Percentiles rank a stretch among this genome's conserved stretches.
phyloP scores from a whole-genome alignment of 2,329 filamentous ascomycete genomes.

The Pestalotiopsis sp. region DNA sequence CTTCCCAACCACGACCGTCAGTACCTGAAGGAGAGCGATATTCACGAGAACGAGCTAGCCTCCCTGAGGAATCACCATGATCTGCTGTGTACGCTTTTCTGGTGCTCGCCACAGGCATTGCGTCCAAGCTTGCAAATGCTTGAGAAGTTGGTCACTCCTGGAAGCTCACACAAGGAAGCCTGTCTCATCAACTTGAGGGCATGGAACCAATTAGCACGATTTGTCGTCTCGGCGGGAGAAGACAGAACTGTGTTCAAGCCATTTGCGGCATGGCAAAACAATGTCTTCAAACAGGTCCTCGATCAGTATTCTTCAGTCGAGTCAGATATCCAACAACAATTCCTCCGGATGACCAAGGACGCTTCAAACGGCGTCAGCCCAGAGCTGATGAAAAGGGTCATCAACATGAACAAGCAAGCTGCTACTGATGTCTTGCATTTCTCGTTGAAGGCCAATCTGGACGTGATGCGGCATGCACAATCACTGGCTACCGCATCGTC shows the following conservation, averaged over 20 bases:
- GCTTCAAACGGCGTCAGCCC: conserved; percentile 37
- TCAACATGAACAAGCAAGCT: conserved; percentile 54
- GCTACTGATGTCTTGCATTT: conserved; percentile 55
- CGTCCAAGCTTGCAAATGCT: conserved; percentile 57
- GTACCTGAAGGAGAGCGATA: conserved; percentile 63
- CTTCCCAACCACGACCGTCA: conserved; percentile 69
- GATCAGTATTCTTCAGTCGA: conserved; percentile 60
- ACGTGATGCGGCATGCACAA: conserved; percentile 50
- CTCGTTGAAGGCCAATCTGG: conserved; percentile 50
- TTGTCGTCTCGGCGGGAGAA: conserved; percentile 52
- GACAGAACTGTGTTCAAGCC: conserved; percentile 44
- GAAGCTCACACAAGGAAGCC: conserved; percentile 66
- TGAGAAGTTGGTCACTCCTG: conserved; percentile 61
- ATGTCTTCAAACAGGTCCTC: conserved; percentile 58
- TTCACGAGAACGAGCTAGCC: conserved; percentile 63
- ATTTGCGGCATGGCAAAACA: conserved; percentile 59
- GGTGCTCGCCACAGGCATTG: conserved; percentile 59
- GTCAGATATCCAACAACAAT: conserved; percentile 58
- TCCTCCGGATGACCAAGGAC: conserved; percentile 50
- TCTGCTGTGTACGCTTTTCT: conserved; percentile 67
- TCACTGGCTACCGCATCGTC: conserved; percentile 51
- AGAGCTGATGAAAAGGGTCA: conserved; percentile 50
- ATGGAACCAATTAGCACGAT: conserved; percentile 65
- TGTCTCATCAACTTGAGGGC: conserved; percentile 65
- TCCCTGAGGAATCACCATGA: conserved; percentile 71